These are phyloP conservation scores for Lachancea lanzarotensis DNA, from an alignment of 805 yeast genomes.

Conservation along the genomic window DNA sequence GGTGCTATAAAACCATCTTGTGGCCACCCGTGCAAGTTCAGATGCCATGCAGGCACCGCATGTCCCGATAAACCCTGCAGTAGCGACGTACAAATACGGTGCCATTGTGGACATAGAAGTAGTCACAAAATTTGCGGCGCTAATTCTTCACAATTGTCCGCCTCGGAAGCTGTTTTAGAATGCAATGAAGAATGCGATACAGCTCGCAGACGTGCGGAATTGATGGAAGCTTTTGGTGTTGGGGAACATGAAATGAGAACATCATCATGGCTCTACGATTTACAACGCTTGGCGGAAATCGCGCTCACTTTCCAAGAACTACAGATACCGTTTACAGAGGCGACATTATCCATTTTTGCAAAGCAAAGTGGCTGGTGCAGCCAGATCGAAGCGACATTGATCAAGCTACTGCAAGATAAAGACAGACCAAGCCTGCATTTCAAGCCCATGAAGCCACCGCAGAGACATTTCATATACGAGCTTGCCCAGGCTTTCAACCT, in stretches of 20 bases:
- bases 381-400: conserved; percentile 49
- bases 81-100: conserved; percentile 43
- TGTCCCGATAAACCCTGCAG: conserved; percentile 54
- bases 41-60: conserved; percentile 55
- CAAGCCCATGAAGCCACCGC: conserved; percentile 65
- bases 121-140: conserved; percentile 53
- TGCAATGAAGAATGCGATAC: conserved; percentile 71
- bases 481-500: conserved; percentile 54
- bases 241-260: conserved; percentile 1
- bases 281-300: conserved; percentile 18
- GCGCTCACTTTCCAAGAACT: conserved; percentile 26
- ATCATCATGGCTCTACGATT: conserved; percentile 10
- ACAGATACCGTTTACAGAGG: conserved; percentile 39
- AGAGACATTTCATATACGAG: conserved; percentile 65
- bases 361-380: conserved; percentile 65
- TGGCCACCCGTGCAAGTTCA: conserved; percentile 57
- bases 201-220: conserved; percentile 49
- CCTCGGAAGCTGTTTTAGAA: conserved; percentile 36
- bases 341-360: conserved; percentile 40
- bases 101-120: conserved; percentile 58
- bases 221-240: conserved; percentile 57
- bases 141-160: conserved; percentile 28
- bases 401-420: conserved; percentile 41
- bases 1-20: conserved; percentile 46
- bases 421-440: conserved; percentile 47